phyloP scores from a whole-genome alignment of 1,284 basidiomycete species.

The Anthracocystis walkeri region DNA sequence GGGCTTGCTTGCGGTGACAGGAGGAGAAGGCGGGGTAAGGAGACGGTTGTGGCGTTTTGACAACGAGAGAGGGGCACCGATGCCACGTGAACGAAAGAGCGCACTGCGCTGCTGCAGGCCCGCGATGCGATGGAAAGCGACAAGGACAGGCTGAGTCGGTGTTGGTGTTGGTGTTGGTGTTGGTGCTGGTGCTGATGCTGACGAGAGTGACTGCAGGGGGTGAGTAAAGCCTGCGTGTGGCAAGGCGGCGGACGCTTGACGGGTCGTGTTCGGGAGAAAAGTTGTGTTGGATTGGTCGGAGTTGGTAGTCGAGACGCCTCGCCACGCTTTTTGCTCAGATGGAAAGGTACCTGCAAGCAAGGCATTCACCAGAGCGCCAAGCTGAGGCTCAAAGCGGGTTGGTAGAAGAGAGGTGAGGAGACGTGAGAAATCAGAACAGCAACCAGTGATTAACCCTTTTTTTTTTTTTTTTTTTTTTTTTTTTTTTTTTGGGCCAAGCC shows the following conservation, averaged over 20 bases:
- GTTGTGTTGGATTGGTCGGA: background rate
- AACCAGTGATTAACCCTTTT: background rate
- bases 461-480: too few relatives aligned
- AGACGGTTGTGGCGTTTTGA: background rate
- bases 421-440: too few relatives aligned
- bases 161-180: background rate
- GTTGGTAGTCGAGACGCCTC: background rate
- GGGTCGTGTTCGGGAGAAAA: background rate
- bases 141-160: background rate
- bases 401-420: too few relatives aligned
- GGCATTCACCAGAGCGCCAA: too few relatives aligned
- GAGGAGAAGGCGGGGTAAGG: background rate
- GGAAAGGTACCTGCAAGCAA: too few relatives aligned
- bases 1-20: background rate
- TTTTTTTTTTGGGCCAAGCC: too few relatives aligned
- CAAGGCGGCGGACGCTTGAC: background rate
- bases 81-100: background rate
- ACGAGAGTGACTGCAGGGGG: background rate
- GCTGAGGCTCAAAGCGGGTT: too few relatives aligned
- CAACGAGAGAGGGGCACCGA: slow-evolving; percentile 2
- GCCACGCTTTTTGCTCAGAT: background rate
- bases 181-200: background rate
- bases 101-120: background rate
- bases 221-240: background rate
- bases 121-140: background rate